Evolutionary conservation across 148 eudicot species (phyloP).

Genomic region (Bassia scoparia): DNA sequence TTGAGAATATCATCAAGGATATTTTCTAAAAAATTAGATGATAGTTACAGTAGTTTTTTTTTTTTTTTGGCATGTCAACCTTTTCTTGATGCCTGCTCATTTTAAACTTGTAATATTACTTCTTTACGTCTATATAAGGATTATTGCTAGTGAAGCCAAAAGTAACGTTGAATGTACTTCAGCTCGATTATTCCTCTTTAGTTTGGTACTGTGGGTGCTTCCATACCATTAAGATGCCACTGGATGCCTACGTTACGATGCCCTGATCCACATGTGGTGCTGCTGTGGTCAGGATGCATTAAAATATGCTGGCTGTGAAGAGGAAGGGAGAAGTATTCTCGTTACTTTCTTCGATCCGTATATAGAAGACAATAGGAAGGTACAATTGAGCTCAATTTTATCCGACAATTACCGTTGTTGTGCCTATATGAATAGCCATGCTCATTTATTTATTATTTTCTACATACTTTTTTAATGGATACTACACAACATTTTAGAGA

Average conservation of each 20-base stretch:
- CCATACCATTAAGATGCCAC: slow-evolving; percentile 82
- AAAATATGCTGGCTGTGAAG: slow-evolving; percentile 49
- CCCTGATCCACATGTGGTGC: slow-evolving; percentile 86
- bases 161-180: neutral
- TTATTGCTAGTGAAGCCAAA: neutral
- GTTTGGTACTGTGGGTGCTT: slow-evolving; percentile 55
- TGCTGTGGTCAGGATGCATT: slow-evolving; percentile 86
- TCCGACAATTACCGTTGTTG: no score
- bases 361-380: slow-evolving; percentile 83
- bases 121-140: no score
- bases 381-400: slow-evolving; percentile 10
- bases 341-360: slow-evolving; percentile 80
- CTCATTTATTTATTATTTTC: no score
- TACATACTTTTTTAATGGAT: no score
- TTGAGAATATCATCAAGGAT: no score
- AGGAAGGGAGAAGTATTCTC: slow-evolving; percentile 64
- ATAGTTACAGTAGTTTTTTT: no score
- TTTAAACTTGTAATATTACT: no score
- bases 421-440: no score
- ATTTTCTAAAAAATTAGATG: no score
- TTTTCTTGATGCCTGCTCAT: no score
- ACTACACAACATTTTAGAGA: no score
- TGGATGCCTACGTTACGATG: slow-evolving; percentile 82
- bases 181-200: slow-evolving; percentile 7
- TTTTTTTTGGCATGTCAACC: no score